Evolutionary conservation across 208 protist genomes (phyloP), one percentile per base, ranked within the genome.

Genomic region (Leptomonas pyrrhocoris): DNA sequence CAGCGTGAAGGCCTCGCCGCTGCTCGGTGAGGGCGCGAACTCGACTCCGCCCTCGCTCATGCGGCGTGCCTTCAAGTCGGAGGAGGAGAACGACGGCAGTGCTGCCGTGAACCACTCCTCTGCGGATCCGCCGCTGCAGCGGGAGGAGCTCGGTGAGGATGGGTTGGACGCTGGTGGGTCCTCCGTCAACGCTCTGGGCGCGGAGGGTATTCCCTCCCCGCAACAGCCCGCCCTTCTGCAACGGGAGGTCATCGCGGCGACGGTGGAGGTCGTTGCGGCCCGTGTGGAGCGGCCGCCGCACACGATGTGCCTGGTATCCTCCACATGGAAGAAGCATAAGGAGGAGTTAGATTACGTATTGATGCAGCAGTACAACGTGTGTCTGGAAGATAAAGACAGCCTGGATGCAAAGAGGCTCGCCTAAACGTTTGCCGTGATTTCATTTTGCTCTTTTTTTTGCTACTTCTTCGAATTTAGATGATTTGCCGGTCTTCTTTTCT

Each of bases 361-460:
- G 40, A 28, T 63, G 57, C 60, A 88, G 55, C 73, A 85, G 42
- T 91, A 89, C 63, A 34, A 68, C 1, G 81, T 91, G 23, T 68
- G 74, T 16, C 42, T 88, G 12, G 77, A 77, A 9, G 53, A 85
- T 36, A 79, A 83, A 19, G 36, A 68, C 19, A 53, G 62, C 28
- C 68, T 90, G 38, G 45, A 38, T 19, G 9, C 11, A 15, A 56
- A 70, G 46, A 11, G 49, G 15, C 23, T 51, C 1, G 56, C 45
- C 19, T 73, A 31, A 25, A 49, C 12, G 21, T 6, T 23, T 19
- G 8, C 8, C 16, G 45, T 43, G 40, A 43, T 43, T 46, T 40
- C 25, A 36, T 31, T 64, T 72, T 27, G 9, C 25, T 6, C n/a
- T 62, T 9, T 54, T 25, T 21, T 28, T 31, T 61, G 23, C 19